Evolutionary conservation across 352 stramenopile species (phyloP), one percentile per base, ranked within the genome.

Genomic region (Globisporangium echinulatum): DNA sequence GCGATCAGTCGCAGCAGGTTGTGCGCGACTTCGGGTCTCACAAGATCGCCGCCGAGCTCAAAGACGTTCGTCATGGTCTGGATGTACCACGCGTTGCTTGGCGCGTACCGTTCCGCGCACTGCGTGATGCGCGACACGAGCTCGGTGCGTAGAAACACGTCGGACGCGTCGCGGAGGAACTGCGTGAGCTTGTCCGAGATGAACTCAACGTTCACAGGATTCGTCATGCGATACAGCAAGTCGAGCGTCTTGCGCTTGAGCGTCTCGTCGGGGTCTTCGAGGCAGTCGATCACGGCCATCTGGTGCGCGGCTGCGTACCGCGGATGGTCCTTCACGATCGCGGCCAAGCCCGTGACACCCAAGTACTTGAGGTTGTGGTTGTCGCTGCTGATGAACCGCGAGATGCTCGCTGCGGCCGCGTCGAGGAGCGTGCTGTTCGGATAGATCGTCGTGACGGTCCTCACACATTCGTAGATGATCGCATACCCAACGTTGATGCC

Each of bases 161-260:
- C 97, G 5, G 89, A 98, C 3, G 97, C 96, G 57, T 95, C 88
- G 50, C 91, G 79, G 68, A 99, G 72, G 63, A 98, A 98, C 63
- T 97, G 87, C 25, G 99, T 90, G 38, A 99, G 85, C 69, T 99
- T 99, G 56, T 99, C 96, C 4, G 93, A 94, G 71, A 99, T 99
- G 67, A 99, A 99, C 75, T 99, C 97, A 7, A 99, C 97, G 73
- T 99, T 99, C 52, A 99, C 96, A 2, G 97, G 96, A 81, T 99
- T 99, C 25, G 95, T 99, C 97, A 99, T 99, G 63, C 94, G 83
- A 68, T 96, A 97, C 15, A 98, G 71, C 63, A 98, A 64, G 64
- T 99, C 96, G 50, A 99, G 73, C 36, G 97, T 99, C 84, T 99
- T 99, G 52, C 96, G 87, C 81, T 99, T 98, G 17, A 99, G 82